Conservation (phyloP, 2,329 filamentous ascomycete species). For the Aspergillus candidus region DNA sequence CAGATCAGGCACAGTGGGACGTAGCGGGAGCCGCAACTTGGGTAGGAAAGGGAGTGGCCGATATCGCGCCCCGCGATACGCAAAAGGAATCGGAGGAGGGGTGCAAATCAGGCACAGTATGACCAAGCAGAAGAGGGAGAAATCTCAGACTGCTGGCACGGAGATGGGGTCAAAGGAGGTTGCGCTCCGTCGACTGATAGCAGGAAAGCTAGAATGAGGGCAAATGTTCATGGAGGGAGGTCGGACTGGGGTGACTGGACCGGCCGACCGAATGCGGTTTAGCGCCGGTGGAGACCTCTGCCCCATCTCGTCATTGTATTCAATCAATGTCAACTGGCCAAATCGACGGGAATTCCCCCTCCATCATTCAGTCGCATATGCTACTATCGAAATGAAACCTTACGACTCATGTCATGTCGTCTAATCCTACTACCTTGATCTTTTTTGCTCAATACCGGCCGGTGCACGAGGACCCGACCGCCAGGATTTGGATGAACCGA, state of each 20-base stretch:
- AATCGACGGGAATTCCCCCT: no score
- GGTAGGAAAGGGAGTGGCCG: slow-evolving; percentile 16
- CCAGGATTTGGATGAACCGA: neutral
- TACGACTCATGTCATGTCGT: no score
- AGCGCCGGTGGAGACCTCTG: slow-evolving; percentile 6
- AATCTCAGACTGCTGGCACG: slow-evolving; percentile 9
- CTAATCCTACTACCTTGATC: no score
- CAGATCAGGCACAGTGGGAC: slow-evolving; percentile 14
- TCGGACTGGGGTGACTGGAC: slow-evolving; percentile 5
- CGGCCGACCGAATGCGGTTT: slow-evolving; percentile 10
- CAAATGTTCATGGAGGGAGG: slow-evolving; percentile 1
- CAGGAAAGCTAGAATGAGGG: slow-evolving; percentile 5
- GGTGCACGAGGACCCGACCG: no score
- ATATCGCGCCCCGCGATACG: neutral
- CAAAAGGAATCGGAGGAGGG: slow-evolving; percentile 1
- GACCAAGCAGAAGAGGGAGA: slow-evolving; percentile 9
- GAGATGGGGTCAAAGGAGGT: slow-evolving; percentile 5
- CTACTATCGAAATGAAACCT: no score
- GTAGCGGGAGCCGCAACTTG: slow-evolving; percentile 14
- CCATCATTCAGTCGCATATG: no score
- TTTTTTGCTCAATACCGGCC: no score
- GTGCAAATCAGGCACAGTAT: slow-evolving; percentile 1
- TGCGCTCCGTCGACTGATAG: slow-evolving; percentile 8
- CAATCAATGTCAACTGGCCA: neutral
- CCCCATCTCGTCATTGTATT: neutral